Evolutionary conservation across 2,329 filamentous ascomycete species (phyloP), one percentile per base, ranked within the genome.

Genomic region (Hypoxylon sp.): DNA sequence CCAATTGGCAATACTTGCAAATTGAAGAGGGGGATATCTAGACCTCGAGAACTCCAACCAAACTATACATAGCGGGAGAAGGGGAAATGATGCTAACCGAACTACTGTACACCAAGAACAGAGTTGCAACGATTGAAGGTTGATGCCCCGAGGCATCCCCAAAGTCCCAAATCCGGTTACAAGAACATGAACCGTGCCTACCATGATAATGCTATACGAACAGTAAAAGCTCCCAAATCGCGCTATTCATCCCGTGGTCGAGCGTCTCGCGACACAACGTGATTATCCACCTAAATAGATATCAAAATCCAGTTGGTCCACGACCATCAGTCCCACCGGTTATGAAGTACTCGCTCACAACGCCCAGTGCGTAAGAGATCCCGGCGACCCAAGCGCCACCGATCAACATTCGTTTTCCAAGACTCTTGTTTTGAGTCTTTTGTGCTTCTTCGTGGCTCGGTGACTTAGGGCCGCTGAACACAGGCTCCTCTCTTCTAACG

Each of bases 321-420:
- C 73, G 76, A 1, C 83, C 83, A 64, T 84, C 82, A 8, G 70
- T 31, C 3, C 84, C 85, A 0, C 84, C 83, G 0, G 82, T 87
- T 47, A 80, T 82, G 63, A 89, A 84, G 60, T 86, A 87, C 71
- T 91, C 89, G 1, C 81, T 81, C n/a, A 88, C 80, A 13, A 89
- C 83, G 8, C 89, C 88, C 19, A 88, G 79, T 1, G 84, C 85
- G 73, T 91, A 92, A 1, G 85, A 85, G 2, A 86, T 78, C 1
- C 84, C 88, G 0, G 83, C 87, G 1, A 88, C 80, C 78, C 84
- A 88, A 0, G 81, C 82, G 1, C 87, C 87, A 0, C 87, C 87
- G 0, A 89, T 70, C 1, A 87, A 67, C 22, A 88, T 72, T 68
- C 85, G 86, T 74, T 84, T 86, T 0, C 80, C 81, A 0, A 84